These are phyloP conservation scores for Bremia lactucae DNA, from an alignment of 352 stramenopile genomes.

Conservation along the genomic window DNA sequence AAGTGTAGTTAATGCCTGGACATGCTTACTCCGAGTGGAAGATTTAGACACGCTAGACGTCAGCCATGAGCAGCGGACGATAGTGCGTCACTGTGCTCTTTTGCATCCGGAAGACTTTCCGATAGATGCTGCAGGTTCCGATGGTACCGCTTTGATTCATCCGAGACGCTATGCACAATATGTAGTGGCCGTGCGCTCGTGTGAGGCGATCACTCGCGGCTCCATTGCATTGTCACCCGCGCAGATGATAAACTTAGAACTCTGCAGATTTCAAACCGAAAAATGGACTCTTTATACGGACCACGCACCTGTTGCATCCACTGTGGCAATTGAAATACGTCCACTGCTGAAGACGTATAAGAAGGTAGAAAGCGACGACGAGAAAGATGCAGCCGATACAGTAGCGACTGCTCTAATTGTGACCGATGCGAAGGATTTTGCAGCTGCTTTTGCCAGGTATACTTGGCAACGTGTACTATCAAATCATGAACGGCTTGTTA, in stretches of 20 bases:
- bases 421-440: constrained; percentile 43
- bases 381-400: constrained; percentile 2
- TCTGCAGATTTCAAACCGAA: constrained; percentile 62
- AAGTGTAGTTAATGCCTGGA: constrained; percentile 19
- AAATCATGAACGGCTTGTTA: constrained; percentile 66
- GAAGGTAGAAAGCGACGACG: constrained; percentile 6
- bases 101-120: constrained; percentile 60
- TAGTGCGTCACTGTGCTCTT: constrained; percentile 41
- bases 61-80: constrained; percentile 7
- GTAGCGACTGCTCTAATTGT: constrained; percentile 11
- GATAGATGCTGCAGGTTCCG: not conserved
- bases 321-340: constrained; percentile 60
- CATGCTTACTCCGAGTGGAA: constrained; percentile 25
- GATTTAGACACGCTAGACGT: constrained; percentile 31
- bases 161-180: constrained; percentile 70
- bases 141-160: constrained; percentile 33
- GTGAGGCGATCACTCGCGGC: constrained; percentile 30
- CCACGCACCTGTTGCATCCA: constrained; percentile 25
- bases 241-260: constrained; percentile 73
- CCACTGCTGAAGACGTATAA: constrained; percentile 27
- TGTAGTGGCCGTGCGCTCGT: constrained; percentile 38
- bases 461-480: constrained; percentile 56
- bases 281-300: constrained; percentile 69
- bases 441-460: constrained; percentile 38
- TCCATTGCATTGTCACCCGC: constrained; percentile 48